Conservation (phyloP, 805 yeast genomes). For the Candida golubevii region DNA sequence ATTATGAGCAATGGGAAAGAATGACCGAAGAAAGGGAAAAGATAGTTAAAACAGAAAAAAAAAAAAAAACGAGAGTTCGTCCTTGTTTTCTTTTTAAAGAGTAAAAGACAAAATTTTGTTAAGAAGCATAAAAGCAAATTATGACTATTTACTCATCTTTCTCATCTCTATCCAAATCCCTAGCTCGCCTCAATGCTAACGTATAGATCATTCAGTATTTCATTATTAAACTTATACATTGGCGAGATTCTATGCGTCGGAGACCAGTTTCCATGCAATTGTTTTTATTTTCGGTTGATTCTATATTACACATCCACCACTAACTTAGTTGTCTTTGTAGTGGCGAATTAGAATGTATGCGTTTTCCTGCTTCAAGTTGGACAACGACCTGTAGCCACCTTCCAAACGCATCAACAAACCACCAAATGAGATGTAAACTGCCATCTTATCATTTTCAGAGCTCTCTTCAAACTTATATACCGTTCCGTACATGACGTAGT, state of each 20-base stretch:
- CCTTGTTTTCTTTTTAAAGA: too few relatives aligned
- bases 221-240: conserved; percentile 5
- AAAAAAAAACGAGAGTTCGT: too few relatives aligned
- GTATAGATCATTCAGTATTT: too few relatives aligned
- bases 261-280: background rate
- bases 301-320: conserved; percentile 13
- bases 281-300: conserved; percentile 1
- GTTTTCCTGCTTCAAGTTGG: conserved; percentile 88
- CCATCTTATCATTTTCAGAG: conserved; percentile 57
- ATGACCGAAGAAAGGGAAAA: too few relatives aligned
- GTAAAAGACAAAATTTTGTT: too few relatives aligned
- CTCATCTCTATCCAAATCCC: too few relatives aligned
- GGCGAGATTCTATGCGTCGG: background rate
- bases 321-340: conserved; percentile 33
- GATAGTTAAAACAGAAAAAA: too few relatives aligned
- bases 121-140: too few relatives aligned
- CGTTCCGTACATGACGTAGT: conserved; percentile 97
- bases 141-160: too few relatives aligned
- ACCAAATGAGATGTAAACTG: conserved; percentile 93
- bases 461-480: conserved; percentile 95
- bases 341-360: conserved; percentile 87
- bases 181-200: too few relatives aligned
- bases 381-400: conserved; percentile 88
- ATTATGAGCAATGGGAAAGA: too few relatives aligned
- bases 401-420: conserved; percentile 91